phyloP scores from a whole-genome alignment of 2,329 filamentous ascomycete genomes.

The Ophiocordyceps unilateralis region DNA sequence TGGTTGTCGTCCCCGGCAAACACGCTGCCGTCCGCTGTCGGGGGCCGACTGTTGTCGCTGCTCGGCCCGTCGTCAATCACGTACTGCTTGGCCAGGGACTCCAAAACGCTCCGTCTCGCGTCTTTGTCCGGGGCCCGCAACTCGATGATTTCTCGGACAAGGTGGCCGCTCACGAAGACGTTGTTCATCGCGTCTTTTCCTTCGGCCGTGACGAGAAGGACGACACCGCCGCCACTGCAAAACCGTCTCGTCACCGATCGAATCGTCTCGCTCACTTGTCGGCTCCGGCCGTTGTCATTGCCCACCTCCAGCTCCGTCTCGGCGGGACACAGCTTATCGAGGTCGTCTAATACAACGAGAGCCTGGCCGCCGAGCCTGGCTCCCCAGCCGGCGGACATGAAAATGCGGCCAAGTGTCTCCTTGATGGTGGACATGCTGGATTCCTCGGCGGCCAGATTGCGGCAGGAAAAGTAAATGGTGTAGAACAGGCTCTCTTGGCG shows the following conservation, averaged over 20 bases:
- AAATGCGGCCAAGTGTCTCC: conserved; percentile 67
- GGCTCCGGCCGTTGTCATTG: conserved; percentile 81
- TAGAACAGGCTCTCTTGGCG: conserved; percentile 61
- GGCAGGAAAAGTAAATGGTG: conserved; percentile 71
- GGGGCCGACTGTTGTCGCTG: conserved; percentile 33
- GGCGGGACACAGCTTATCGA: conserved; percentile 81
- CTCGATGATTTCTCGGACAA: conserved; percentile 78
- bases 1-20: conserved; percentile 37
- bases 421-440: conserved; percentile 80
- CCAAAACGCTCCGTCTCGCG: conserved; percentile 64
- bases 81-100: conserved; percentile 51
- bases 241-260: conserved; percentile 71
- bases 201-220: conserved; percentile 79
- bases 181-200: conserved; percentile 86
- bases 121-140: conserved; percentile 90
- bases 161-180: conserved; percentile 76
- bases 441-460: conserved; percentile 79
- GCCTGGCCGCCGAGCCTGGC: conserved; percentile 70
- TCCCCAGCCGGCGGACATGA: conserved; percentile 83
- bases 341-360: conserved; percentile 76
- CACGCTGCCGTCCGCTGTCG: conserved; percentile 35
- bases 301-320: conserved; percentile 91
- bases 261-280: conserved; percentile 80
- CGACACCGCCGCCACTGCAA: conserved; percentile 64
- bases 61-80: conserved; percentile 21